These are phyloP conservation scores for Magnusiomyces fungicola DNA, from an alignment of 1,139 yeast genomes.

Conservation along the genomic window DNA sequence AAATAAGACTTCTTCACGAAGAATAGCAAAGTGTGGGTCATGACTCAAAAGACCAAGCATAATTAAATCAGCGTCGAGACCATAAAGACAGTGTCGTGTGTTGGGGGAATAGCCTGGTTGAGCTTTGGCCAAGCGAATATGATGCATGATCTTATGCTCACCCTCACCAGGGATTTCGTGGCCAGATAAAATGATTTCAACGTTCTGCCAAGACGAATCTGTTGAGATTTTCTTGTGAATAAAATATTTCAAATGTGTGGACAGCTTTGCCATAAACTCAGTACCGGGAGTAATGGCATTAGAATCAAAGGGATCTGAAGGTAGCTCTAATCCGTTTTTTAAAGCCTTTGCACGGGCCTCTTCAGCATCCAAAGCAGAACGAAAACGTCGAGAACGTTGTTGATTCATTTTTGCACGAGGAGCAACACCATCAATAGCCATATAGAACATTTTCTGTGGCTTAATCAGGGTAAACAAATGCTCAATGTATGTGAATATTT, in stretches of 20 bases:
- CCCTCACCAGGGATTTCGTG: conserved; percentile 99
- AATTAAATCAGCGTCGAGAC: conserved; percentile 95
- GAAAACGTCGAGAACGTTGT: conserved; percentile 89
- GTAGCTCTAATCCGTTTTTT: conserved; percentile 52
- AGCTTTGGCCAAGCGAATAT: conserved; percentile 76
- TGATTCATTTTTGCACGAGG: conserved; percentile 99
- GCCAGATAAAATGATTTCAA: conserved; percentile 83
- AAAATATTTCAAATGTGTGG: conserved; percentile 79
- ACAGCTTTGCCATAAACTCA: conserved; percentile 88
- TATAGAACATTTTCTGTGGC: conserved; percentile 81
- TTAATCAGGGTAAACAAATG: conserved; percentile 81
- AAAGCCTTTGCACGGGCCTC: conserved; percentile 60
- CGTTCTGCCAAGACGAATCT: conserved; percentile 85
- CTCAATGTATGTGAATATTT: conserved; percentile 92
- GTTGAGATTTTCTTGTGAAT: conserved; percentile 76
- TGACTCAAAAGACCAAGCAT: conserved; percentile 93
- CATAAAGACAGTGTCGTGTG: conserved; percentile 89
- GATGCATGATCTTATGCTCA: conserved; percentile 95
- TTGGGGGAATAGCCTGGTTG: conserved; percentile 84
- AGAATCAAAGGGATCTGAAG: conserved; percentile 62
- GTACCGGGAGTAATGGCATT: conserved; percentile 99
- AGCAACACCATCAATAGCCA: conserved; percentile 99
- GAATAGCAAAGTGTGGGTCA: conserved; percentile 89
- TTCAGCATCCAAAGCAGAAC: conserved; percentile 91
- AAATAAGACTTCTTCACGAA: conserved; percentile 93